Conservation (phyloP, 129 eudicot genomes). For the Lonicera japonica region DNA sequence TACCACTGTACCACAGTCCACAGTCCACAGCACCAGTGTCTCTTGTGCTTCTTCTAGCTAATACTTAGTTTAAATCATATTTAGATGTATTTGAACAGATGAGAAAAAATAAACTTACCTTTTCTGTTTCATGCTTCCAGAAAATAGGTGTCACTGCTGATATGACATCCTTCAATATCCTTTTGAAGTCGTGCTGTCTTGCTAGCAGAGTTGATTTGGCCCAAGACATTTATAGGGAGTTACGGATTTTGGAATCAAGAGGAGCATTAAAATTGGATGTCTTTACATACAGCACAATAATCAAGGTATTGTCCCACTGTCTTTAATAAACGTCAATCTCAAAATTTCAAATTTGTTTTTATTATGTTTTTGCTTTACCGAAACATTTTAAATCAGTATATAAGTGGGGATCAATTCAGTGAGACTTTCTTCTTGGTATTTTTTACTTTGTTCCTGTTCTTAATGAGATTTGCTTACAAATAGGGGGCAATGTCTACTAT, state of each 20-base stretch:
- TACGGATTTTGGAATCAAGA: constrained; percentile 45
- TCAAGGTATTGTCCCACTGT: constrained; percentile 47
- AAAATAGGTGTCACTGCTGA: constrained; percentile 68
- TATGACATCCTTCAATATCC: constrained; percentile 75
- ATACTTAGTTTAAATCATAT: not conserved
- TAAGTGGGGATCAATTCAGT: not conserved
- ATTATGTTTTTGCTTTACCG: too few species aligned
- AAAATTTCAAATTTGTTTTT: not conserved
- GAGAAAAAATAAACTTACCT: not conserved
- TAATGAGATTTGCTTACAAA: too few species aligned
- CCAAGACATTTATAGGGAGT: constrained; percentile 61
- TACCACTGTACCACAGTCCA: too few species aligned
- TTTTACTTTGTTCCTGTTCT: too few species aligned
- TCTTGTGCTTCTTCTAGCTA: too few species aligned
- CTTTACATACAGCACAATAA: constrained; percentile 87
- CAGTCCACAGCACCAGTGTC: too few species aligned
- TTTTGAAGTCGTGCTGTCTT: constrained; percentile 78
- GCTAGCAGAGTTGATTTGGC: constrained; percentile 87
- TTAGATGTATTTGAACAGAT: not conserved
- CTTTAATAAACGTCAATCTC: not conserved
- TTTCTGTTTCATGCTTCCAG: constrained; percentile 30
- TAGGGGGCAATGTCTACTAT: too few species aligned
- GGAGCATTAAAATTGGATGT: constrained; percentile 81
- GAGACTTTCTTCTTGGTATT: not conserved
- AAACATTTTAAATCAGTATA: too few species aligned